Conservation (phyloP, 306 rosid genomes). For the Dryas drummondii region DNA sequence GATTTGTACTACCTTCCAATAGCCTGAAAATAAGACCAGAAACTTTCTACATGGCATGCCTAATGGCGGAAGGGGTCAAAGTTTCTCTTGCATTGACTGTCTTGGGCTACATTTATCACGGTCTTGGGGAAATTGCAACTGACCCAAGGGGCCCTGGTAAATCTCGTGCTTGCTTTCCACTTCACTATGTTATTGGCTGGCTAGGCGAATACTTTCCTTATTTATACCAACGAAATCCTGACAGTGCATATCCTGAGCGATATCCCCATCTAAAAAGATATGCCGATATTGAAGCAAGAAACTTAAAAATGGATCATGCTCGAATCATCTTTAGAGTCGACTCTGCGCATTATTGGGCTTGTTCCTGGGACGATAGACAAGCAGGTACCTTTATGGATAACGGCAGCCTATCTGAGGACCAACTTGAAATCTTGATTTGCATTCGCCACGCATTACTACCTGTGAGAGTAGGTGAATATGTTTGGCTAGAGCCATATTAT, state of each 20-base stretch:
- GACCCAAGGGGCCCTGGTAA: not conserved
- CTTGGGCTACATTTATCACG: not conserved
- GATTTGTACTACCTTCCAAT: not conserved
- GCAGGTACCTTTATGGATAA: too few relatives aligned
- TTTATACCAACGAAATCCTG: not conserved
- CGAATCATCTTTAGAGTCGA: too few relatives aligned
- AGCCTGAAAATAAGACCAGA: not conserved
- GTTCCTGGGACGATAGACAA: too few relatives aligned
- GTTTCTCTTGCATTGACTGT: not conserved
- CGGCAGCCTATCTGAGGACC: too few relatives aligned
- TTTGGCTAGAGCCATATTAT: not conserved
- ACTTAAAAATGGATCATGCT: too few relatives aligned
- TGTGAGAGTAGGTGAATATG: not conserved
- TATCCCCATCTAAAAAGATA: too few relatives aligned
- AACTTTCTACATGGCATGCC: not conserved
- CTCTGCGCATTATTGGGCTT: too few relatives aligned
- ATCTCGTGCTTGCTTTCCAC: fast-evolving
- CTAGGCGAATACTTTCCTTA: not conserved
- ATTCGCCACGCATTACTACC: not conserved
- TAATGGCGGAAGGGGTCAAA: not conserved
- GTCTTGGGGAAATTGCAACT: not conserved
- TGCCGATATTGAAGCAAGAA: too few relatives aligned
- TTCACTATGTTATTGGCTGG: not conserved
- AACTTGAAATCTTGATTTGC: not conserved
- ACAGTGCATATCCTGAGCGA: too few relatives aligned